Conservation (phyloP, 2,329 filamentous ascomycete genomes). For the Trichophyton benhamiae region DNA sequence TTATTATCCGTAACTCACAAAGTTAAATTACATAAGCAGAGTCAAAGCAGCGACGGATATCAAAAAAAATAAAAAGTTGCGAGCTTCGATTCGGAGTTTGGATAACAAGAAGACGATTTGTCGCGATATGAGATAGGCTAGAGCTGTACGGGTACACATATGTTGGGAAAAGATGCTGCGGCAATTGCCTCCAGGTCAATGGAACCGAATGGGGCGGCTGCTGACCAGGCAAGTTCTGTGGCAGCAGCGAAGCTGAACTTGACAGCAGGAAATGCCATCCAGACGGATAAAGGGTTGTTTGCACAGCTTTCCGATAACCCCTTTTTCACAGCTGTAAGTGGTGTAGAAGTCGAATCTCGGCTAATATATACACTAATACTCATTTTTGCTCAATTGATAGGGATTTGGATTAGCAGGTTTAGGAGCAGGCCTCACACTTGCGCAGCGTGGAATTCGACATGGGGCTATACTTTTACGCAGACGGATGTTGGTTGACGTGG, state of each 20-base stretch:
- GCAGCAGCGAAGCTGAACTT: conserved; percentile 24
- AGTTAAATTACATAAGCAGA: not conserved
- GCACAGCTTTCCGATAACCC: conserved; percentile 38
- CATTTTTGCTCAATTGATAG: conserved; percentile 21
- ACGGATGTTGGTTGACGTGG: conserved; percentile 84
- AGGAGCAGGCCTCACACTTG: conserved; percentile 68
- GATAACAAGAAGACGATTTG: not conserved
- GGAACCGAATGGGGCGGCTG: conserved; percentile 26
- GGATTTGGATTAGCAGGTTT: conserved; percentile 86
- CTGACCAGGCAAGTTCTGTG: conserved; percentile 8
- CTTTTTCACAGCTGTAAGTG: conserved; percentile 38
- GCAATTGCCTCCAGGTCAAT: conserved; percentile 20
- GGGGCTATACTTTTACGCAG: conserved; percentile 64
- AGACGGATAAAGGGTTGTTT: conserved; percentile 30
- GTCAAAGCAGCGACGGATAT: not conserved
- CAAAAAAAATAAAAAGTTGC: not conserved
- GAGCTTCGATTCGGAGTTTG: not conserved
- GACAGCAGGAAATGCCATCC: conserved; percentile 21
- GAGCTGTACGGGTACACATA: conserved; percentile 12
- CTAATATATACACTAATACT: not conserved
- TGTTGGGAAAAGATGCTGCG: conserved; percentile 11
- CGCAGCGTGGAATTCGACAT: conserved; percentile 61
- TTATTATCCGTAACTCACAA: not conserved
- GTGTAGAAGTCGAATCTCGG: not conserved
- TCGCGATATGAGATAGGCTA: not conserved